Evolutionary conservation across 768 basidiomycete genomes (phyloP), one percentile per base, ranked within the genome.

Genomic region (Porpolomopsis calyptriformis): DNA sequence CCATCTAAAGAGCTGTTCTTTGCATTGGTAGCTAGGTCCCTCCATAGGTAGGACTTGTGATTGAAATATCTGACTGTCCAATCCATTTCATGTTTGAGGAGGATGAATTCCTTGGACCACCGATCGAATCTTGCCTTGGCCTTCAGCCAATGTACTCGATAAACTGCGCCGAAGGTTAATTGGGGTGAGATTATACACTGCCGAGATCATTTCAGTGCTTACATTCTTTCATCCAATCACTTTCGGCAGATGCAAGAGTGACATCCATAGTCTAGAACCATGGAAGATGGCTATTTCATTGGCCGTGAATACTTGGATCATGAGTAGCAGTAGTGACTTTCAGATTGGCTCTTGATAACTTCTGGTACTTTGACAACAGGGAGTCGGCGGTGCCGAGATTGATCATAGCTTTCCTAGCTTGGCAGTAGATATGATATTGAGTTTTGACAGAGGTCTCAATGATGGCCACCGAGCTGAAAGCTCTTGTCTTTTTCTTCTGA

Each of bases 61-160:
- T 35, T 24, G 26, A 54, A 56, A 35, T 45, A 58, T 20, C 16
- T 4, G 10, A 50, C n/a, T 0, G 49, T 46, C 57, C 56, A 58
- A 4, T 39, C 9, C 52, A 58, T 55, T 43, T 57, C 54, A 44
- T 55, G 40, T 37, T 29, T 31, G 4, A 55, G 34, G 12, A 53
- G 26, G 5, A 24, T 44, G 12, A 53, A 3, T 31, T 58, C 57
- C 25, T 58, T 52, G 2, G 29, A 20, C 57, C 57, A 58, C 39
- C 49, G 11, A 11, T 52, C 16, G 16, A 42, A 46, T 26, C 38
- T 46, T 24, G 56, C 56, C 42, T 49, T 53, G 5, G 56, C 50
- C 23, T 45, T n/a, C 8, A 55, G 24, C 44, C 52, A 54, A 43
- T 49, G 40, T 19, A 54, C 26, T 7, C 49, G 23, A 9, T 50